Conservation (phyloP, 2,329 filamentous ascomycete genomes). For the Beauveria bassiana region DNA sequence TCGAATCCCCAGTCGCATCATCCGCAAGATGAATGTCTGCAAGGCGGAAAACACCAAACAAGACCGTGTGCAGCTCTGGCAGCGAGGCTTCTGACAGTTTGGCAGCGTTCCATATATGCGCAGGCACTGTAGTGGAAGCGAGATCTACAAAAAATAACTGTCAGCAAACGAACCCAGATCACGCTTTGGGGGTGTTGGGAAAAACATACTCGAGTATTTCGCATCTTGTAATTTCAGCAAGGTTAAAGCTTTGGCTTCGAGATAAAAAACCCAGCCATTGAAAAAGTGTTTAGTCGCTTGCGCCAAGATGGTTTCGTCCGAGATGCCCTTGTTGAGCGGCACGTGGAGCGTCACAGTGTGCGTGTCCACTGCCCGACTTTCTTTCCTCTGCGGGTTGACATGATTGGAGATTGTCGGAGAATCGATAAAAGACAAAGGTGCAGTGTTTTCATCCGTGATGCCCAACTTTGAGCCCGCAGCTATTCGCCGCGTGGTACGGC, state of each 20-base stretch:
- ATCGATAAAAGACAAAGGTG: background rate
- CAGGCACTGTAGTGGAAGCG: constrained; percentile 1
- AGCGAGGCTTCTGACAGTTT: constrained; percentile 16
- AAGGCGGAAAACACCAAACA: constrained; percentile 23
- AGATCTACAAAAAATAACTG: background rate
- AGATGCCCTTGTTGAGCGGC: constrained; percentile 2
- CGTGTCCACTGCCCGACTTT: constrained; percentile 15
- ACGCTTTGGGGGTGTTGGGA: no score
- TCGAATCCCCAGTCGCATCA: background rate
- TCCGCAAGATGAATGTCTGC: constrained; percentile 13
- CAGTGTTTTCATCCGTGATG: background rate
- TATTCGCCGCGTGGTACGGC: background rate
- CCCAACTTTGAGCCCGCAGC: background rate
- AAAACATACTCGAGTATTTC: constrained; percentile 1
- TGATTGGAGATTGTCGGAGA: constrained; percentile 11
- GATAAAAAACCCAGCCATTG: constrained; percentile 22
- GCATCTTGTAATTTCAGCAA: background rate
- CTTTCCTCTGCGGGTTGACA: constrained; percentile 20
- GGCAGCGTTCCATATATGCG: constrained; percentile 14
- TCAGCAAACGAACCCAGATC: background rate
- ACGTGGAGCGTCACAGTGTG: constrained; percentile 19
- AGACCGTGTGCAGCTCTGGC: constrained; percentile 15
- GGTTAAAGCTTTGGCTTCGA: constrained; percentile 17
- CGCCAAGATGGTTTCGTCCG: constrained; percentile 22
- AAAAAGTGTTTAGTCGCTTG: constrained; percentile 23